These are phyloP conservation scores for Simplicillium aogashimaense DNA, from an alignment of 2,329 filamentous ascomycete species.

Conservation along the genomic window DNA sequence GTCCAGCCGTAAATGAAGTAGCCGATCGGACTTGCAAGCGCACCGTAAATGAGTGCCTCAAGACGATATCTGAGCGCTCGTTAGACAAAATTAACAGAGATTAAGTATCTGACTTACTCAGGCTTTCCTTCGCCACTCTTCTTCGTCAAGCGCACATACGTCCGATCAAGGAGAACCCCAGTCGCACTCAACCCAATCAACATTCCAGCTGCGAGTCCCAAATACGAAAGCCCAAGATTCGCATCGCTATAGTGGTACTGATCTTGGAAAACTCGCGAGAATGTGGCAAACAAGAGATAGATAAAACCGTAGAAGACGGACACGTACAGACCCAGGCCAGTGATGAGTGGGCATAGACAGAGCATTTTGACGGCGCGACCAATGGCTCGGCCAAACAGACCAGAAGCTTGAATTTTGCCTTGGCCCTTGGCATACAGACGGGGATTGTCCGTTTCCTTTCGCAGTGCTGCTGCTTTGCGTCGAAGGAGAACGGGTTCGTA, in stretches of 20 bases:
- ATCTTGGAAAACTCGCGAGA: background rate
- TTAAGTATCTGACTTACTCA: background rate
- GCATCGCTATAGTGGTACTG: background rate
- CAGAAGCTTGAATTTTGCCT: background rate
- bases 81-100: background rate
- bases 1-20: background rate
- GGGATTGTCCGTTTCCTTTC: background rate
- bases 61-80: background rate
- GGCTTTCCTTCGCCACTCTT: background rate
- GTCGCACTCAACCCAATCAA: background rate
- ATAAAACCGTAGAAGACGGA: background rate
- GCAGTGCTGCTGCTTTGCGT: background rate
- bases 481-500: background rate
- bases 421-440: background rate
- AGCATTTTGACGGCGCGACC: background rate
- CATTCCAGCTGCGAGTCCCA: background rate
- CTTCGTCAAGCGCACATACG: background rate
- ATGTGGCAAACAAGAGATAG: background rate
- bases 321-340: background rate
- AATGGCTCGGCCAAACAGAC: background rate
- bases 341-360: background rate
- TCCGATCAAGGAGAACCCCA: background rate
- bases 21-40: background rate
- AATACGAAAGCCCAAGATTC: background rate
- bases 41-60: background rate